Base-by-base conservation (phyloP, 208 protist genomes). In the Crithidia acanthocephali region DNA sequence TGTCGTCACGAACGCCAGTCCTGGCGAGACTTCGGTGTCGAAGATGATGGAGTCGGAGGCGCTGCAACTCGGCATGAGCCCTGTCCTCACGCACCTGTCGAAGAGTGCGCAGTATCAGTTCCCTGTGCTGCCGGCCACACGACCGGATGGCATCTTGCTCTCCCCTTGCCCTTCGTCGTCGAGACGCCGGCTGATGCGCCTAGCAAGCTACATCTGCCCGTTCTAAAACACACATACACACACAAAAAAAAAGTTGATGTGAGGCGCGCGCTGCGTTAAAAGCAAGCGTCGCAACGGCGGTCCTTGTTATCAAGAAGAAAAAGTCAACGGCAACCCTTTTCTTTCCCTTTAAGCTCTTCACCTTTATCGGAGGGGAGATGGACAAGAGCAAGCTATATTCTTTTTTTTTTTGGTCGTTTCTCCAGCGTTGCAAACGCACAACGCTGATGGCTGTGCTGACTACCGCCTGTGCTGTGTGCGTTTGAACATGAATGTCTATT, bases 141-240 rank as follows among this genome's bases (percentile, higher is more conserved):
- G 62, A 9, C 86, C 88, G 7, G 83, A 90, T 66, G 84, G 76
- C 16, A 81, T 85, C 42, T 50, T 94, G 32, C 62, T 80, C 28
- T 71, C 83, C 6, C 78, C 84, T 0, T 79, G 79, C n/a, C 63
- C 82, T 10, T 66, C 74, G n/a, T 48, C 74, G 16, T 68, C 75
- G 42, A 77, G 90, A 13, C 74, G 73, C 6, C 44, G 61, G 35
- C 52, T 92, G 47, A 76, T 92, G 58, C 87, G 81, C 2, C 45
- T 86, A 10, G 87, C 81, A 1, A 81, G 79, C 58, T 83, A 68
- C 58, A 73, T 92, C 48, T 84, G 74, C 40, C 87, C 87, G 1
- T 92, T 92, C 56, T 92, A 81, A 62, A 44, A 4, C 2, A 45
- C 50, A n/a, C n/a, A n/a, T n/a, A n/a, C n/a, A n/a, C n/a, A n/a